Evolutionary conservation across 768 basidiomycete genomes (phyloP).

Genomic region (Tylopilus rubrobrunneus): DNA sequence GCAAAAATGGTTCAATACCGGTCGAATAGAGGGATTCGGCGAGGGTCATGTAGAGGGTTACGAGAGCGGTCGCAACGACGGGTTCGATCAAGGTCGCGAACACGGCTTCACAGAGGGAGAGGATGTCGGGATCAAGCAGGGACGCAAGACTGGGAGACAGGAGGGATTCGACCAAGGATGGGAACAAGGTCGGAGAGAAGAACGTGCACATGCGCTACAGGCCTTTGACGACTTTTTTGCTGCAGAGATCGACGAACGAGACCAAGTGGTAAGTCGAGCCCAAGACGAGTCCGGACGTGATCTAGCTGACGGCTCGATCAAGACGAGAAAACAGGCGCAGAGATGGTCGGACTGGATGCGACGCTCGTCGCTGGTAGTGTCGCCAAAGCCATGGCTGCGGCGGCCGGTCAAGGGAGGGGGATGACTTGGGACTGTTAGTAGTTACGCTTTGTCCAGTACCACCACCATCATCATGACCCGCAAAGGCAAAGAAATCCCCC

Average conservation of each 20-base stretch:
- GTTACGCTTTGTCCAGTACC: conserved; percentile 11
- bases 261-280: conserved; percentile 22
- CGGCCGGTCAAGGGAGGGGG: conserved; percentile 11
- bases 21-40: conserved; percentile 42
- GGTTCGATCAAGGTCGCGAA: conserved; percentile 39
- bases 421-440: background rate
- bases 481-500: conserved; percentile 65
- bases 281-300: background rate
- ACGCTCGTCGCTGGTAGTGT: conserved; percentile 1
- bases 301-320: conserved; percentile 9
- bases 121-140: conserved; percentile 33
- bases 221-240: conserved; percentile 57
- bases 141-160: conserved; percentile 27
- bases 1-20: conserved; percentile 43
- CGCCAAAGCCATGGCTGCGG: conserved; percentile 19
- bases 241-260: conserved; percentile 36
- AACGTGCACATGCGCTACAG: conserved; percentile 49
- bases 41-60: conserved; percentile 46
- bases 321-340: conserved; percentile 24
- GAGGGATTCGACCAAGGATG: conserved; percentile 34
- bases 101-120: conserved; percentile 37
- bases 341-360: conserved; percentile 30
- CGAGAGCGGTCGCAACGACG: conserved; percentile 42
- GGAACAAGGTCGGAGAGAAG: conserved; percentile 42
- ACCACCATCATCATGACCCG: conserved; percentile 32